Evolutionary conservation across 176 grass and related monocot species (phyloP).

Genomic region (Carex cristatella): DNA sequence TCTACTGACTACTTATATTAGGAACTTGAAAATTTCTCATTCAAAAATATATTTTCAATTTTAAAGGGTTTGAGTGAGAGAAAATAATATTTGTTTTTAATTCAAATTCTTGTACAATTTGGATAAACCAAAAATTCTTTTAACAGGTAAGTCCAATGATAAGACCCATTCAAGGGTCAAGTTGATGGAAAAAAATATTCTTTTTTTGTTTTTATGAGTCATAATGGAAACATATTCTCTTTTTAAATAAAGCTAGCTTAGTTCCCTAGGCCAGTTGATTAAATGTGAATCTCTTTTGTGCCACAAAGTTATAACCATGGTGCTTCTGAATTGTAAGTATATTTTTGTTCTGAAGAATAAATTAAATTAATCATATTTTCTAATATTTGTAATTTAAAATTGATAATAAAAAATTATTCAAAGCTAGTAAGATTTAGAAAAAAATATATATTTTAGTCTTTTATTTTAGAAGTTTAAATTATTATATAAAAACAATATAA

Average conservation of each 20-base stretch:
- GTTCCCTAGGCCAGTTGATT: neutral
- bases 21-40: neutral
- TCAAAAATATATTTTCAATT: neutral
- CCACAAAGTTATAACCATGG: neutral
- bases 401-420: neutral
- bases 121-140: neutral
- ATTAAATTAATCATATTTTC: too few relatives aligned
- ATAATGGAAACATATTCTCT: neutral
- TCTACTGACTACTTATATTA: neutral
- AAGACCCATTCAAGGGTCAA: constrained; percentile 11
- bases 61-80: neutral
- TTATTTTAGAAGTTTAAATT: neutral
- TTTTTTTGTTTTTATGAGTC: neutral
- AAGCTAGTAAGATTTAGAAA: neutral
- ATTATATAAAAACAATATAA: neutral
- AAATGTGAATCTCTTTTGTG: neutral
- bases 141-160: neutral
- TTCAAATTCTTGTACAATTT: neutral
- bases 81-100: neutral
- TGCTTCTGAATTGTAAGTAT: neutral
- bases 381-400: too few relatives aligned
- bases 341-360: too few relatives aligned
- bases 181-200: neutral
- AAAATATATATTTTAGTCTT: neutral
- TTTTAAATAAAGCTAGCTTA: constrained; percentile 4